Conservation (phyloP, 371 early-diverging fungal species). For the Chytridiales sp. region DNA sequence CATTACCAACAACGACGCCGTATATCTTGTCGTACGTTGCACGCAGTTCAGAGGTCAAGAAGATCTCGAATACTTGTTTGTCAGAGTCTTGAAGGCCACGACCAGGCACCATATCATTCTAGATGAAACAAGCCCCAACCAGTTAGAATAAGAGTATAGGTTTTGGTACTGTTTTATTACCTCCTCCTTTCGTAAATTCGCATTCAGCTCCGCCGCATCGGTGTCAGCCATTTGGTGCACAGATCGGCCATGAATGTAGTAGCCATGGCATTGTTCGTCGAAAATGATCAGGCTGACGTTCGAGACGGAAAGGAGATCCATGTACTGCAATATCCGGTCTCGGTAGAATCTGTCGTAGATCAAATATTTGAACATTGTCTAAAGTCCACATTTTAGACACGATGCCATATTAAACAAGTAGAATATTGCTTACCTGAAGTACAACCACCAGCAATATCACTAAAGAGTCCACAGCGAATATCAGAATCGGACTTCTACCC, state of each 20-base stretch:
- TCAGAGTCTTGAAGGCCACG: slow-evolving; percentile 51
- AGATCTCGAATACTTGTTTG: slow-evolving; percentile 50
- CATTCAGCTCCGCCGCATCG: slow-evolving; percentile 42
- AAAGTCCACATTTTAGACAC: not conserved
- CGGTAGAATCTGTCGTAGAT: slow-evolving; percentile 47
- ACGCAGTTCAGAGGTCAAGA: slow-evolving; percentile 36
- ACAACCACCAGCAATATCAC: slow-evolving; percentile 35
- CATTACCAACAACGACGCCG: slow-evolving; percentile 32
- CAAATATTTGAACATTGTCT: slow-evolving; percentile 28
- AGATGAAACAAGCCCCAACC: not conserved
- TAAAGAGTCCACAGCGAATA: slow-evolving; percentile 41
- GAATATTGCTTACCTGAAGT: slow-evolving; percentile 33
- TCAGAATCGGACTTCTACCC: slow-evolving; percentile 34
- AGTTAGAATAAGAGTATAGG: not conserved
- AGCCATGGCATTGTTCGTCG: slow-evolving; percentile 54
- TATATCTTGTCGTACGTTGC: slow-evolving; percentile 46
- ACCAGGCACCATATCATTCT: slow-evolving; percentile 52
- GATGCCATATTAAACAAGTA: not conserved
- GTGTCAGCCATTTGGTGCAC: slow-evolving; percentile 52
- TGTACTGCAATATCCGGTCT: slow-evolving; percentile 44
- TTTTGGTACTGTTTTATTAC: slow-evolving; percentile 9
- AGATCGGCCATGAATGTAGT: slow-evolving; percentile 54
- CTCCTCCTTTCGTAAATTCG: slow-evolving; percentile 44
- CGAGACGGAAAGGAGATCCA: slow-evolving; percentile 48
- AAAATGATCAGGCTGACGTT: slow-evolving; percentile 49